A percentile compares a stretch with the other conserved stretches of the same genome.
phyloP scores from a whole-genome alignment of 768 basidiomycete genomes.

The Grammothele lineata region DNA sequence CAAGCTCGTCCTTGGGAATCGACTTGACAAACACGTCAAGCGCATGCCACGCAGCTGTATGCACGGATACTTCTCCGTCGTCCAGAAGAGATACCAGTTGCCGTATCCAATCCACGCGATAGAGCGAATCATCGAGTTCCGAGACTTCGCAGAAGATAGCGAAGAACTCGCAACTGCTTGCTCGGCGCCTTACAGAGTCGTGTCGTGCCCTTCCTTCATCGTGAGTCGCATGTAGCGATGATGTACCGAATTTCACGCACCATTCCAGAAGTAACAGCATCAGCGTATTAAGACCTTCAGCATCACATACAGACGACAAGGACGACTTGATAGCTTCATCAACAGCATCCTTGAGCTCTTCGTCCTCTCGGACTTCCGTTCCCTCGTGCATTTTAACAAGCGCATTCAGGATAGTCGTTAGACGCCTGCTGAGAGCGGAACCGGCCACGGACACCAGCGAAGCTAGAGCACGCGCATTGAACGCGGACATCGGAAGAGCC shows the following conservation, averaged over 20 bases:
- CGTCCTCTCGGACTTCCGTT: slow-evolving; percentile 46
- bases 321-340: slow-evolving; percentile 73
- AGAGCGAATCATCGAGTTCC: slow-evolving; percentile 75
- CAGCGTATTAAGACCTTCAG: slow-evolving; percentile 84
- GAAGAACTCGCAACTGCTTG: slow-evolving; percentile 77
- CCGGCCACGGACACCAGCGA: slow-evolving; percentile 94
- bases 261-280: slow-evolving; percentile 89
- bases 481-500: slow-evolving; percentile 85
- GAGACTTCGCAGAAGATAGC: slow-evolving; percentile 80
- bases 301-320: slow-evolving; percentile 74
- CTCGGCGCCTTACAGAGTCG: slow-evolving; percentile 63
- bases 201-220: slow-evolving; percentile 67
- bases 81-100: slow-evolving; percentile 82
- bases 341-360: slow-evolving; percentile 67
- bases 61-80: slow-evolving; percentile 68
- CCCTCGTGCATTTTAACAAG: slow-evolving; percentile 76
- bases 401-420: slow-evolving; percentile 74
- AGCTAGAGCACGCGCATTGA: slow-evolving; percentile 89
- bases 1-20: slow-evolving; percentile 88
- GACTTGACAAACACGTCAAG: slow-evolving; percentile 88
- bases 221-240: not conserved
- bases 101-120: slow-evolving; percentile 92
- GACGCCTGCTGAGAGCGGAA: slow-evolving; percentile 76
- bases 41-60: slow-evolving; percentile 78
- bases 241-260: slow-evolving; percentile 37